Base-by-base conservation (phyloP, 2,329 filamentous ascomycete species). In the Pestalotiopsis sp. region DNA sequence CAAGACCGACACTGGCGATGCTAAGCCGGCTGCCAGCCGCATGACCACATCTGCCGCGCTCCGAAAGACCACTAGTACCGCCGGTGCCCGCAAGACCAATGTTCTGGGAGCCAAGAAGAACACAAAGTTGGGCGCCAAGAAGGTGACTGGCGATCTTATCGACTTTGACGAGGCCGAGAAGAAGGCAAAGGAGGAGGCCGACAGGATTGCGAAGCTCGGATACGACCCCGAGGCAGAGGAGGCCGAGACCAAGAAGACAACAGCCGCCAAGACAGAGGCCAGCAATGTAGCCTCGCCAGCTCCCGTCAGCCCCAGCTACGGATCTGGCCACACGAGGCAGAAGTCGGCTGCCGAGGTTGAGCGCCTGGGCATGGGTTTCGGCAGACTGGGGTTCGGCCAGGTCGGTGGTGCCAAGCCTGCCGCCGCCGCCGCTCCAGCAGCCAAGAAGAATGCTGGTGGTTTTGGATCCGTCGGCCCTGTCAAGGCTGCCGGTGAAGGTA, bases 121-220 rank as follows among this genome's bases (percentile, higher is more conserved):
- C 6, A 85, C 86, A 59, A 97, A 97, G 84, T 87, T 98, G 12
- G 96, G 95, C 45, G 95, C 91, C 36, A 98, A 98, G 89, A 98
- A 98, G 85, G 89, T 97, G 41, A 89, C 87, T 3, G 87, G 85
- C 60, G 92, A 95, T 73, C 83, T 90, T 13, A 95, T 99, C 71
- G 95, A 99, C 83, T 99, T 99, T 76, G 96, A 99, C 72, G 96
- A 95, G 80, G 96, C 95, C 3, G 96, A 99, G 85, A 94, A 93
- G 81, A 97, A 97, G 83, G 96, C 96, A 58, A 97, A 95, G 80
- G 96, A 98, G 81, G 96, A 99, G 81, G 96, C 95, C 2, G 96
- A 98, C 81, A 91, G 96, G 73, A 96, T 98, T 78, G 94, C 92
- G 79, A 97, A 97, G 82, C 85, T 99, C 25, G 96, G 96, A 52